These are phyloP conservation scores for Camellia granthamiana DNA, from an alignment of 148 eudicot genomes.

Conservation along the genomic window DNA sequence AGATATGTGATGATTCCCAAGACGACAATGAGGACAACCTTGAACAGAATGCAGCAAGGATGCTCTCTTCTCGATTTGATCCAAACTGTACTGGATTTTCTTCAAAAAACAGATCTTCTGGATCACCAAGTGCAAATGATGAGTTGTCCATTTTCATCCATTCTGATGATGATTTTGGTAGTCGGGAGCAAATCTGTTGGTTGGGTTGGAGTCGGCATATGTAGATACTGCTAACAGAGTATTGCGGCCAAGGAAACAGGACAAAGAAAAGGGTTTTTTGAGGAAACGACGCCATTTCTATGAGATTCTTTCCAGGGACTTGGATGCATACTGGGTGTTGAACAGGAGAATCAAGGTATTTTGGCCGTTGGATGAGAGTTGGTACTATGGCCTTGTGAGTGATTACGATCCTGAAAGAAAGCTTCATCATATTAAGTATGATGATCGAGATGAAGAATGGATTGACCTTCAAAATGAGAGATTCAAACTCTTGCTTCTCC, in stretches of 20 bases:
- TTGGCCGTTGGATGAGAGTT: conserved; percentile 94
- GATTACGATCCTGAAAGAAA: conserved; percentile 61
- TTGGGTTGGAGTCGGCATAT: conserved; percentile 39
- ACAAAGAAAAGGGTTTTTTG: conserved; percentile 42
- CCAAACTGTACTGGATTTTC: conserved; percentile 72
- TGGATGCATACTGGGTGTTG: conserved; percentile 72
- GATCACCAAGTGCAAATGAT: conserved; percentile 26
- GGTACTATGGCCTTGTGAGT: conserved; percentile 83
- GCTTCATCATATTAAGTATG: conserved; percentile 85
- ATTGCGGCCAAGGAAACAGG: conserved; percentile 54
- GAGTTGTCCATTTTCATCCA: conserved; percentile 30
- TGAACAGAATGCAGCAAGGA: conserved; percentile 92
- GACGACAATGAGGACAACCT: conserved; percentile 89
- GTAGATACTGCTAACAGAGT: conserved; percentile 61
- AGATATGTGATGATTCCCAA: conserved; percentile 28
- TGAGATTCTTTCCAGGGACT: conserved; percentile 49
- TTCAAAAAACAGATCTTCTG: conserved; percentile 40
- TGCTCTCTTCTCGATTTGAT: conserved; percentile 98
- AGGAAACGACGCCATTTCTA: conserved; percentile 77
- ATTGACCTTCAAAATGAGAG: conserved; percentile 72
- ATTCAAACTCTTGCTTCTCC: conserved; percentile 79
- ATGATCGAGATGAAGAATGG: conserved; percentile 94
- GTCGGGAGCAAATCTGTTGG: conserved; percentile 24
- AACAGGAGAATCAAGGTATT: conserved; percentile 74
- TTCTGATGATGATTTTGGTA: conserved; percentile 29